Percentiles rank a stretch among this genome's conserved stretches.
These are phyloP conservation scores for Turnera subulata DNA, from an alignment of 345 rosid genomes.

Conservation along the genomic window DNA sequence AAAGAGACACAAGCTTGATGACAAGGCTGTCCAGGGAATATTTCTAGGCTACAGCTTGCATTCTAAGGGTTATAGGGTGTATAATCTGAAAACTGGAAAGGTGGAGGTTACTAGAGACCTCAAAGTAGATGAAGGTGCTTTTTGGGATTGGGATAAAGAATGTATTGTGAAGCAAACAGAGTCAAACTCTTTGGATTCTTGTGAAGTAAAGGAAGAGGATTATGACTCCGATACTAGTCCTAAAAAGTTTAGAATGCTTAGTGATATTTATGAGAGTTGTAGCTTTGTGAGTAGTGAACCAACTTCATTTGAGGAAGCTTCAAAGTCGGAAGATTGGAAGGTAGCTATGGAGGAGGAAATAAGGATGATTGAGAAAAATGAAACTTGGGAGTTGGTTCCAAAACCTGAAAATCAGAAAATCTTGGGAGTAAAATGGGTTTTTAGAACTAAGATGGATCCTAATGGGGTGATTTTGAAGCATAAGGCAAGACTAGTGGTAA, in stretches of 20 bases:
- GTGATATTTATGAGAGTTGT: neutral
- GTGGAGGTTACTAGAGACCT: neutral
- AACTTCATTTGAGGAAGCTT: neutral
- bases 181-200: neutral
- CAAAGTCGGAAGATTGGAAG: neutral
- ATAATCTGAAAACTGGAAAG: neutral
- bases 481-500: neutral
- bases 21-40: neutral
- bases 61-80: neutral
- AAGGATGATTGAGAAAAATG: neutral
- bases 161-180: neutral
- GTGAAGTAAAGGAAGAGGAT: neutral
- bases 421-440: neutral
- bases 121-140: neutral
- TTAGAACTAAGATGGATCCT: neutral
- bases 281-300: neutral
- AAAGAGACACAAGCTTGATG: neutral
- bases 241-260: neutral
- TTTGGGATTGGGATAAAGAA: neutral
- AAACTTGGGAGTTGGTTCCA: neutral
- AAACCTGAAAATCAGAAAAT: neutral
- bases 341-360: neutral
- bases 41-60: neutral
- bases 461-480: neutral
- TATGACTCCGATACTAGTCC: no score